Conservation (phyloP, 2,329 filamentous ascomycete genomes). For the Metarhizium sp. region DNA sequence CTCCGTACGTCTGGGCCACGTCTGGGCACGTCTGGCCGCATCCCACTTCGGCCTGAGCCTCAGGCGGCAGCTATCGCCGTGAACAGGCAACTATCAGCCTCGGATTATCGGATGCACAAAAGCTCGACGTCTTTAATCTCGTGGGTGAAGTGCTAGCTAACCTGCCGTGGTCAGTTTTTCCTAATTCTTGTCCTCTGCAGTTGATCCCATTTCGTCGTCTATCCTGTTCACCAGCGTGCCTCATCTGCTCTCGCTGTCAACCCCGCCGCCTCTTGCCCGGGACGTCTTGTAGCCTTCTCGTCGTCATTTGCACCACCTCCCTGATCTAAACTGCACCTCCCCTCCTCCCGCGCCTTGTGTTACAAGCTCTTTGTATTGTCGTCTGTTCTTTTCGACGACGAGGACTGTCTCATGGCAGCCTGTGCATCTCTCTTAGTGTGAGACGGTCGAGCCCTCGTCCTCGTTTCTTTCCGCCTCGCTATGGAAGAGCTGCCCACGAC, state of each 20-base stretch:
- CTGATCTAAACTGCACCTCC: neutral
- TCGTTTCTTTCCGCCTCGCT: constrained; percentile 28
- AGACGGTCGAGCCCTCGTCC: constrained; percentile 12
- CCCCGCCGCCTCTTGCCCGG: neutral
- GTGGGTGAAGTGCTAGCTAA: constrained; percentile 2
- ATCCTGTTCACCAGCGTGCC: neutral
- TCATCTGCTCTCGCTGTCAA: constrained; percentile 1
- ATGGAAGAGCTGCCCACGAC: constrained; percentile 39
- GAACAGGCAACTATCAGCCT: constrained; percentile 3
- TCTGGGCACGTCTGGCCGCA: neutral
- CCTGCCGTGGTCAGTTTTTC: constrained; percentile 3
- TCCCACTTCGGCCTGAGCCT: neutral
- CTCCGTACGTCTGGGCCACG: neutral
- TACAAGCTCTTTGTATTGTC: neutral
- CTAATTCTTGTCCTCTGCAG: constrained; percentile 5
- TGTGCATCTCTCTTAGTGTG: constrained; percentile 11
- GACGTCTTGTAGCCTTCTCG: neutral
- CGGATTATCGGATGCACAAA: neutral
- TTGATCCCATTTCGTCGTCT: neutral
- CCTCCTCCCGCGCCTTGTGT: neutral
- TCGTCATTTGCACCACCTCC: constrained; percentile 1
- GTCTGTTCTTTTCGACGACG: neutral
- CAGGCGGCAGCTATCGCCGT: neutral
- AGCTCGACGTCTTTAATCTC: neutral
- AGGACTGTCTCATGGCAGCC: constrained; percentile 10